A percentile compares a stretch with the other conserved stretches of the same genome.
Evolutionary conservation across 108 stramenopile genomes (phyloP).

Genomic region (Stephanodiscus triporus): DNA sequence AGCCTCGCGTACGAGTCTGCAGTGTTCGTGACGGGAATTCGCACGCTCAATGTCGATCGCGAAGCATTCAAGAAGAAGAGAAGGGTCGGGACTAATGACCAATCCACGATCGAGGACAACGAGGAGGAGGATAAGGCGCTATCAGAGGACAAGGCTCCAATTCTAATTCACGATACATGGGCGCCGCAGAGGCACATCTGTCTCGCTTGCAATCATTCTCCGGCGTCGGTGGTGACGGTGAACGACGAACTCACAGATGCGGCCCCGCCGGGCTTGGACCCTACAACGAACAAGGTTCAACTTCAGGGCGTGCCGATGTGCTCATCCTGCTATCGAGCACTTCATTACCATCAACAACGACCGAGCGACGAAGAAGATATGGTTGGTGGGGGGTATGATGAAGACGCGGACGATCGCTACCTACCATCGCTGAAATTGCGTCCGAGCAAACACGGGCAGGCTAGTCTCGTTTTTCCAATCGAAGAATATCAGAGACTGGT

Average conservation of each 20-base stretch:
- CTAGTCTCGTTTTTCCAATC: no score
- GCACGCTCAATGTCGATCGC: conserved; percentile 3
- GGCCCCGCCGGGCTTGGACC: conserved; percentile 16
- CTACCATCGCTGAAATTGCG: neutral
- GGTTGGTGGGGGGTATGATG: neutral
- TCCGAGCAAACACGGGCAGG: neutral
- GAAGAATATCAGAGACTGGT: no score
- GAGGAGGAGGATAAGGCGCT: neutral
- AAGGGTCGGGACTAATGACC: neutral
- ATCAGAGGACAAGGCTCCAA: neutral
- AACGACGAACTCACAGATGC: conserved; percentile 28
- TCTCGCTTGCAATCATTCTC: conserved; percentile 31
- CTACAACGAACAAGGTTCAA: neutral
- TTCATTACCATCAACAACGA: neutral
- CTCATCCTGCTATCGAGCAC: conserved; percentile 15
- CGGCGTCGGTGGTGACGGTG: conserved; percentile 33
- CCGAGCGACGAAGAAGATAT: neutral
- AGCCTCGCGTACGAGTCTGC: conserved; percentile 28
- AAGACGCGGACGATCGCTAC: neutral
- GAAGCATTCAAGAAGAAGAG: neutral
- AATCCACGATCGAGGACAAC: neutral
- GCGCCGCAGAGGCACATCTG: conserved; percentile 15
- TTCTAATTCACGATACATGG: conserved; percentile 39
- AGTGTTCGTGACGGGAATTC: conserved; percentile 44
- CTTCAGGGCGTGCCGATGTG: conserved; percentile 19